Percentiles rank a stretch among this genome's conserved stretches.
These are phyloP conservation scores for Quercus variabilis DNA, from an alignment of 306 rosid genomes.

Conservation along the genomic window DNA sequence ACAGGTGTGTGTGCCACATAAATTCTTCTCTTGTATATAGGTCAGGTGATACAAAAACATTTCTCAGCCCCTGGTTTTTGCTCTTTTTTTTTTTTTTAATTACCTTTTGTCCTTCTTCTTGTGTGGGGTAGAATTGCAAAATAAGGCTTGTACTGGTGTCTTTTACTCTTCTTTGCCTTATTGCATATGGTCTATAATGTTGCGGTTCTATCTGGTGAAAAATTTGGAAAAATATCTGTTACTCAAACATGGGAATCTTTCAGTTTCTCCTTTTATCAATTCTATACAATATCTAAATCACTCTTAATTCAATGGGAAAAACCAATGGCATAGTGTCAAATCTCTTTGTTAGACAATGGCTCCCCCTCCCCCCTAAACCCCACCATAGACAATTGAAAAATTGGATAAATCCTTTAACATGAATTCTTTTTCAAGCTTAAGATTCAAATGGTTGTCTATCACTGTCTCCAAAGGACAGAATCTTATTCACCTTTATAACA, in stretches of 20 bases:
- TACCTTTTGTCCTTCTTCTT: conserved; percentile 14
- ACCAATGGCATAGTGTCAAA: not conserved
- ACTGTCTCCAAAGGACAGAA: conserved; percentile 28
- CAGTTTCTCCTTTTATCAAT: not conserved
- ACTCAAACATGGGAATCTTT: not conserved
- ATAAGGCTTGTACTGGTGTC: conserved; percentile 29
- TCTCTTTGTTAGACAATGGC: not conserved
- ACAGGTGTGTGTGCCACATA: conserved; percentile 39
- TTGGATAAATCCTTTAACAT: not conserved
- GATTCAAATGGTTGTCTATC: conserved; percentile 23
- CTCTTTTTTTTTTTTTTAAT: conserved; percentile 30
- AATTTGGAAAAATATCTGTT: not conserved
- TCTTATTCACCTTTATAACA: conserved; percentile 14
- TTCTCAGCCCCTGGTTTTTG: conserved; percentile 26
- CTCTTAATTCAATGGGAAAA: not conserved
- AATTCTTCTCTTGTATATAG: conserved; percentile 37
- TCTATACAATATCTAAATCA: not conserved
- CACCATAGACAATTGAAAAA: conserved; percentile 7
- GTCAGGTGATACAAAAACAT: conserved; percentile 15
- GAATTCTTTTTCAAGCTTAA: conserved; percentile 15
- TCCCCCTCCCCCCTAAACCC: not conserved
- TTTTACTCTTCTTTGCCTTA: conserved; percentile 16
- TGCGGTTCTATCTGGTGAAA: conserved; percentile 19
- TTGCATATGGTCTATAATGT: conserved; percentile 24
- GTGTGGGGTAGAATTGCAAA: conserved; percentile 38